Conservation (phyloP, 208 protist species). For the Crithidia fasciculata region DNA sequence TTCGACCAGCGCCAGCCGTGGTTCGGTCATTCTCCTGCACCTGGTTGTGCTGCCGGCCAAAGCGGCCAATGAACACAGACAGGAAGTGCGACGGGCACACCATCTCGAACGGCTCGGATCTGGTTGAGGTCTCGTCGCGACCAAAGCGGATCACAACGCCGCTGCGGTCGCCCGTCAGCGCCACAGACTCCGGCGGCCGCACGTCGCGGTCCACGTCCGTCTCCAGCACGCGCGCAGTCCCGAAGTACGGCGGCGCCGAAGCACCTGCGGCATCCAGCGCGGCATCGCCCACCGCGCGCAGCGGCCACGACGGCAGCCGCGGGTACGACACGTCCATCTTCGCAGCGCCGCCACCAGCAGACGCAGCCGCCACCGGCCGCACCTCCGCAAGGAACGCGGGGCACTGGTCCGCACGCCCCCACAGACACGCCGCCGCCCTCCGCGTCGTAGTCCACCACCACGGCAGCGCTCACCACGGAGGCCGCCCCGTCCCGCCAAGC, state of each 20-base stretch:
- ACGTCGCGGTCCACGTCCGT: constrained; percentile 18
- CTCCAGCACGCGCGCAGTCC: constrained; percentile 7
- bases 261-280: not conserved
- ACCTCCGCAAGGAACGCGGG: constrained; percentile 8
- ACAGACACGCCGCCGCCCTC: not conserved
- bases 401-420: constrained; percentile 3
- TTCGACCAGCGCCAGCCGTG: constrained; percentile 7
- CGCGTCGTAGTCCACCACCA: constrained; percentile 3
- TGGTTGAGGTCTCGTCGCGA: not conserved
- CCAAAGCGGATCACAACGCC: constrained; percentile 7
- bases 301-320: constrained; percentile 23
- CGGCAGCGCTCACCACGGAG: not conserved
- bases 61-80: constrained; percentile 19
- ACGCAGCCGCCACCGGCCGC: not conserved
- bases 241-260: constrained; percentile 12
- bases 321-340: constrained; percentile 11
- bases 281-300: not conserved
- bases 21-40: constrained; percentile 21
- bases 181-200: constrained; percentile 8
- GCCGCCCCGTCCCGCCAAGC: not conserved
- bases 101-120: constrained; percentile 5
- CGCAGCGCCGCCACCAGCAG: not conserved
- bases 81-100: constrained; percentile 16
- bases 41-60: constrained; percentile 23
- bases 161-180: not conserved